Evolutionary conservation across 129 eudicot genomes (phyloP).

Genomic region (Kitagawia praeruptora): DNA sequence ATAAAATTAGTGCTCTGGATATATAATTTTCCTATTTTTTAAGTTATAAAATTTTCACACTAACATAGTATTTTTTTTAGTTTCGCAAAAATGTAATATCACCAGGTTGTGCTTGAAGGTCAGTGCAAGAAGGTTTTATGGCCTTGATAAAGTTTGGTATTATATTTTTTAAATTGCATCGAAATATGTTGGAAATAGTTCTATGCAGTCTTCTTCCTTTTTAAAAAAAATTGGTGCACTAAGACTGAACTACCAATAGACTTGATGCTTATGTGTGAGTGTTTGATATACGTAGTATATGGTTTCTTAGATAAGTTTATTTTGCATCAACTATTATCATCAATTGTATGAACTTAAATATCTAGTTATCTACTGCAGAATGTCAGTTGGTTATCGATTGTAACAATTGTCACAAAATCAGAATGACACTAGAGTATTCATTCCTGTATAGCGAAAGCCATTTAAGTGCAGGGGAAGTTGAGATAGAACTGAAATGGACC

Average conservation of each 20-base stretch:
- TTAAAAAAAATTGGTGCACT: neutral
- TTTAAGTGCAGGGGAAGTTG: neutral
- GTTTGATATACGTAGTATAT: neutral
- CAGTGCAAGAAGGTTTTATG: constrained; percentile 82
- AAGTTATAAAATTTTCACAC: too few relatives aligned
- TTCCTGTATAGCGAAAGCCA: neutral
- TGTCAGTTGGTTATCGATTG: neutral
- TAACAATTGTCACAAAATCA: neutral
- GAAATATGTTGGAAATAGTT: neutral
- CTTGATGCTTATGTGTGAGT: neutral
- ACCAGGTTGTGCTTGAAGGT: constrained; percentile 93
- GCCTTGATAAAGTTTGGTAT: constrained; percentile 27
- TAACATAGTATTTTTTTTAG: too few relatives aligned
- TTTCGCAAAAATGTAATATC: too few relatives aligned
- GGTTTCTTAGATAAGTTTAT: neutral
- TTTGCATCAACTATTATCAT: neutral
- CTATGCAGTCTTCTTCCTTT: neutral
- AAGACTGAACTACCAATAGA: neutral
- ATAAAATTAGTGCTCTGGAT: too few relatives aligned
- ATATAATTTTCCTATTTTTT: too few relatives aligned
- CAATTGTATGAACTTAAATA: neutral
- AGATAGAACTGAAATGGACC: neutral
- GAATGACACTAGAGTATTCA: neutral
- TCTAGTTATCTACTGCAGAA: neutral
- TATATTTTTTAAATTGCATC: neutral